phyloP scores from a whole-genome alignment of 495 filamentous ascomycete species.

The Podospora sp. region DNA sequence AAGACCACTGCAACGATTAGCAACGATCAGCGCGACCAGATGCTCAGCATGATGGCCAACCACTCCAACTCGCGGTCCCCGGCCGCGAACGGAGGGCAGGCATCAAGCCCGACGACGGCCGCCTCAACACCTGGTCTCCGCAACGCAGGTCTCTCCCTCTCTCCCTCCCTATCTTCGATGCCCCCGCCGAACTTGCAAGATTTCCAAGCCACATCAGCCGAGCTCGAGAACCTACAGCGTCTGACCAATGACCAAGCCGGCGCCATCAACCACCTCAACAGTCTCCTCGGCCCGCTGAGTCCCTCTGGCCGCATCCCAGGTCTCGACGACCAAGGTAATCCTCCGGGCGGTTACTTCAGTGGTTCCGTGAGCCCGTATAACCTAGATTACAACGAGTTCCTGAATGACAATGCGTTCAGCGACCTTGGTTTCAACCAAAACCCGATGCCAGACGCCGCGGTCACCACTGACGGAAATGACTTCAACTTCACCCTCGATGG shows the following conservation, averaged over 20 bases:
- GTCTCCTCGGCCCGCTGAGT: slow-evolving; percentile 72
- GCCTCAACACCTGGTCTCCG: slow-evolving; percentile 31
- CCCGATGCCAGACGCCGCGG: background rate
- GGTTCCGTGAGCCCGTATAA: slow-evolving; percentile 73
- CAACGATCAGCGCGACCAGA: slow-evolving; percentile 73
- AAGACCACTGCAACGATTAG: slow-evolving; percentile 71
- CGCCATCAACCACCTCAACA: slow-evolving; percentile 70
- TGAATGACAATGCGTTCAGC: background rate
- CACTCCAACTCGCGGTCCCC: slow-evolving; percentile 17
- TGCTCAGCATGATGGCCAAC: slow-evolving; percentile 76
- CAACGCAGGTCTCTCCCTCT: slow-evolving; percentile 19
- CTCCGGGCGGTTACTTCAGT: slow-evolving; percentile 44
- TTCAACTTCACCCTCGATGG: slow-evolving; percentile 46
- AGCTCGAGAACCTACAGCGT: slow-evolving; percentile 73
- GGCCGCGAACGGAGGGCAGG: slow-evolving; percentile 2
- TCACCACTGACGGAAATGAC: slow-evolving; percentile 33
- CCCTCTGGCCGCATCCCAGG: slow-evolving; percentile 81
- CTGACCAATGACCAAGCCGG: slow-evolving; percentile 72
- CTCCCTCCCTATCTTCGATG: slow-evolving; percentile 59
- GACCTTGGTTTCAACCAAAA: slow-evolving; percentile 27
- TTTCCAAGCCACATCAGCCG: slow-evolving; percentile 64
- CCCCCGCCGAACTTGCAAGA: slow-evolving; percentile 57
- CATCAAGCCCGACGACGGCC: slow-evolving; percentile 16
- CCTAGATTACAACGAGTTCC: slow-evolving; percentile 39
- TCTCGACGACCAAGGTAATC: slow-evolving; percentile 52